Base-by-base conservation (phyloP, 345 rosid species). In the Arabidopsis thaliana region DNA sequence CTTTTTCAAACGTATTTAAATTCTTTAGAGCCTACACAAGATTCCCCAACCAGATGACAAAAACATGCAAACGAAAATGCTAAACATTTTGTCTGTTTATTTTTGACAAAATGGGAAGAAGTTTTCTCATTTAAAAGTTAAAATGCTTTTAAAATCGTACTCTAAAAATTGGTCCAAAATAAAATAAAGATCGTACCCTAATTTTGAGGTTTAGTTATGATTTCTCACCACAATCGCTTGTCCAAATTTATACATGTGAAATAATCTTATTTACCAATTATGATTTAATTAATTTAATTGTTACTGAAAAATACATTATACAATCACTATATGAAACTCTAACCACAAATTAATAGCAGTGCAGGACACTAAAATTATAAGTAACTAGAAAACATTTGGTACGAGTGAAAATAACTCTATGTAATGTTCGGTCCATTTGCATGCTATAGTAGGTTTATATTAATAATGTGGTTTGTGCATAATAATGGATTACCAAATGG, bases 401-500 rank as follows among this genome's bases (percentile, higher is more conserved):
- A 24, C 38, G 20, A 16, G 20, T 16, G 20, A 16, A 16, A 4
- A 36, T 59, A n/a, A 23, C 32, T 48, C 38, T 38, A 30, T 22
- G 11, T 50, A 9, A 50, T 50, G 51, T 71, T 71, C 9, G 60
- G 51, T 50, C 32, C 28, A 3, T 71, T 59, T 71, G 40, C 40
- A 24, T 36, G 20, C 23, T 48, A 16, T 48, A 14, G 2, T 71
- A 6, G 36, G 59, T 30, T 9, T 60, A n/a, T 20, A 11, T 46
- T 64, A 73, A 59, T 53, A 9, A 56, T 65, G 9, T 36, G 40
- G 28, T 56, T 56, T 58, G 42, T 30, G 24, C 66, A 37, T 57
- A 57, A 36, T 57, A 2, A 49, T 58, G 78, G 78, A 74, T 66
- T 66, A 49, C 78, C 73, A 66, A 74, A 66, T 74, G 72, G 65